phyloP scores from a whole-genome alignment of 169 alveolate species.

The Plasmodium ovale region DNA sequence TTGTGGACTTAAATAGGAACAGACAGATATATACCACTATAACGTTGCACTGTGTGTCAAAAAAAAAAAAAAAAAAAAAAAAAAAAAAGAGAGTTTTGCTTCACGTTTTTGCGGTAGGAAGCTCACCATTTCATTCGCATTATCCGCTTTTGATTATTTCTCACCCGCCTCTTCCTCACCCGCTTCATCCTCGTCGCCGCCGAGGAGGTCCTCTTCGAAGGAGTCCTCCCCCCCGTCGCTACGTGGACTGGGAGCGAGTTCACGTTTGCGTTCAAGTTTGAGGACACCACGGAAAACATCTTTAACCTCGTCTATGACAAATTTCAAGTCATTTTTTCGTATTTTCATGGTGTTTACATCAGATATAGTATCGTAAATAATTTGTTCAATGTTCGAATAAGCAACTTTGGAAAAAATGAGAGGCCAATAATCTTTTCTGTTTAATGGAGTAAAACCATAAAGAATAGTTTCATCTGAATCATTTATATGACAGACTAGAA shows the following conservation, averaged over 20 bases:
- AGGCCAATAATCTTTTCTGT: conserved; percentile 57
- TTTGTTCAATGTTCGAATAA: conserved; percentile 27
- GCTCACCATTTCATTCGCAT: no score
- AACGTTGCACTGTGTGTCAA: no score
- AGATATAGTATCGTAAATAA: conserved; percentile 24
- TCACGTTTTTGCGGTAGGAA: no score
- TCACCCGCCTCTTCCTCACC: background rate
- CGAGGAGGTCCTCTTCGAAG: background rate
- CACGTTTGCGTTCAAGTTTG: conserved; percentile 1
- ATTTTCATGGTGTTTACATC: conserved; percentile 55
- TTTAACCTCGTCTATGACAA: conserved; percentile 31
- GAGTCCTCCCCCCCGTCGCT: conserved; percentile 1
- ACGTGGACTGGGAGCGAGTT: background rate
- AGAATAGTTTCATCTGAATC: conserved; percentile 52
- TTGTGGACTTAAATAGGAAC: no score
- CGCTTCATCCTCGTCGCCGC: background rate
- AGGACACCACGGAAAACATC: conserved; percentile 41
- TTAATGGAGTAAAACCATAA: conserved; percentile 59
- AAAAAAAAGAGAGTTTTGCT: no score
- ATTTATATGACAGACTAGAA: conserved; percentile 40
- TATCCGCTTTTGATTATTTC: background rate
- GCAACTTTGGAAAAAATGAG: conserved; percentile 39
- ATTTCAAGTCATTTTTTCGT: conserved; percentile 35
- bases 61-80: no score
- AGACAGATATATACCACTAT: no score